Evolutionary conservation across 139 green algal species (phyloP), one percentile per base, ranked within the genome.

Genomic region (Trebouxia sp.): DNA sequence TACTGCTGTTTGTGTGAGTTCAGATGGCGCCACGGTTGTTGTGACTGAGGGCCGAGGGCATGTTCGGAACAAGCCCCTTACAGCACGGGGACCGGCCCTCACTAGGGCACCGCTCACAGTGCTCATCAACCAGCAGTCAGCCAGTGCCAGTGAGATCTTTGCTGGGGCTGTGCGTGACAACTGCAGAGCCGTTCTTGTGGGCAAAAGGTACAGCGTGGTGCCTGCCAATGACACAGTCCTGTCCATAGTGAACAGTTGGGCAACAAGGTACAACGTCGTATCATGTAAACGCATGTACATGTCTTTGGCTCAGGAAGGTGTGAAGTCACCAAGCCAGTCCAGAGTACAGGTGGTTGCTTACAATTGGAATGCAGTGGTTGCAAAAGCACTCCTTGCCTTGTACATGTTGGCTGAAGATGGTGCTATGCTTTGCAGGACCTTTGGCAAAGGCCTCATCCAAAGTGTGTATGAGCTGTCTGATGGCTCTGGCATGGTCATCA

Each of bases 361-460:
- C n/a, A n/a, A n/a, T n/a, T n/a, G n/a, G n/a, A n/a, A n/a, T n/a
- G n/a, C n/a, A n/a, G n/a, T n/a, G n/a, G n/a, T n/a, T n/a, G n/a
- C n/a, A n/a, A n/a, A n/a, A n/a, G n/a, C n/a, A n/a, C n/a, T n/a
- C n/a, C n/a, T n/a, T n/a, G n/a, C n/a, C n/a, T n/a, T n/a, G n/a
- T n/a, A n/a, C 24, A 38, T 17, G 58, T 72, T 11, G 15, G 58
- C n/a, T n/a, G n/a, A n/a, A n/a, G n/a, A n/a, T n/a, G n/a, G n/a
- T n/a, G 30, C 15, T 22, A 39, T 74, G 20, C 3, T 12, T 30
- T 80, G 82, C 41, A 82, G 85, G 17, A 98, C 96, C 6, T 99
- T 96, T 80, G 96, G 96, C 78, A 99, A 99, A 83, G 95, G 95
- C 26, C 87, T 99, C 0, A 99, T 99, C 58, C 96, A 99, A 88